Evolutionary conservation across 805 yeast genomes (phyloP), one percentile per base, ranked within the genome.

Genomic region (Pichia scutulata): DNA sequence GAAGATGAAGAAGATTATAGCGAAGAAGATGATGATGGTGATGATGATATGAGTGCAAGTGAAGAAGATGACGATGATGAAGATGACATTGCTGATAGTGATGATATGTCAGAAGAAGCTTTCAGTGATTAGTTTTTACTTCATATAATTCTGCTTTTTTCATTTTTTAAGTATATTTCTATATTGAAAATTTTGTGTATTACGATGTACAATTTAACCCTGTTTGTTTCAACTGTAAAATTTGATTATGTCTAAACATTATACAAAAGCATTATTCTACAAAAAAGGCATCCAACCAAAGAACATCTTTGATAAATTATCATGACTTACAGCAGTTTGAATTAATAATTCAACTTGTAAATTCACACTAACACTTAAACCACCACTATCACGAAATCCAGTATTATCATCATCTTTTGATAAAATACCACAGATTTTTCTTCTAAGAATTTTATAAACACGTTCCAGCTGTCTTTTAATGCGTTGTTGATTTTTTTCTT

Each of bases 321-420:
- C 87, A 6, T 71, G 71, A 2, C 88, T 81, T 0, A 86, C 77
- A 0, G 98, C 93, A 54, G 84, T 86, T 57, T 85, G 88, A 30
- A 92, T 86, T 53, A 93, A 74, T 26, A 86, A 81, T 60, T 93
- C 97, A 1, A 89, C 97, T 61, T 92, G 96, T 0, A 97, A 98
- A 43, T 85, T 83, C 3, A 90, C 86, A 68, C 95, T 88, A 70
- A 93, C 79, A 0, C 96, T 87, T 28, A 90, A 70, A 0, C 95
- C 90, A 18, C 69, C 67, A 49, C 67, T 63, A 48, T 66, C 68
- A 52, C 64, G 65, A 40, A 62, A 61, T 36, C 68, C 67, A 2
- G 69, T 66, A 54, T 66, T 67, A 41, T 64, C 48, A 51, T 66
- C 70, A 57, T 88, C 95, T 12, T 81, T 80, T 45, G 84, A 86